Conservation (phyloP, 2,329 filamentous ascomycete species). For the Penicillium sp. region DNA sequence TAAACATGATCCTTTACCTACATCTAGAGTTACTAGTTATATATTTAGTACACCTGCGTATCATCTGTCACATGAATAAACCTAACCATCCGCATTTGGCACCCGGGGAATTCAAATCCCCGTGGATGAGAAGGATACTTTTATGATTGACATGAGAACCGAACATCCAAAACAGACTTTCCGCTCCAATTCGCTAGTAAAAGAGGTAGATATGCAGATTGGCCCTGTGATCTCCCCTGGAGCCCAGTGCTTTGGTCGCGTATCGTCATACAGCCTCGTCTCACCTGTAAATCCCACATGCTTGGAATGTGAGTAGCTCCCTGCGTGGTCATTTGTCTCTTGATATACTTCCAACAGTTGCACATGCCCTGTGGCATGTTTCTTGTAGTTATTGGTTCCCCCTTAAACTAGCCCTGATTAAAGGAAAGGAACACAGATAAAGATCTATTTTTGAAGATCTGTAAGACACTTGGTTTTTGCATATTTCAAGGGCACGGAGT, state of each 20-base stretch:
- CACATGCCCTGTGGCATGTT: neutral
- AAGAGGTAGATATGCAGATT: neutral
- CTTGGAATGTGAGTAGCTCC: neutral
- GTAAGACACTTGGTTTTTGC: neutral
- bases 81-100: neutral
- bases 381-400: neutral
- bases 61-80: neutral
- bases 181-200: neutral
- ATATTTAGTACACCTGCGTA: neutral
- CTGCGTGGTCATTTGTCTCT: neutral
- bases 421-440: neutral
- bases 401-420: neutral
- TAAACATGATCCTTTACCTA: neutral
- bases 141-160: neutral
- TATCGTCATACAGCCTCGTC: constrained; percentile 4
- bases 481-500: neutral
- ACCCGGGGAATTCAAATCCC: neutral
- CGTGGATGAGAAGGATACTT: neutral
- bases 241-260: neutral
- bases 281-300: neutral
- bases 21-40: neutral
- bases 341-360: neutral
- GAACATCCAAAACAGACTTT: no score
- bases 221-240: neutral
- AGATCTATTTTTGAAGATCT: neutral